Evolutionary conservation across 2,329 filamentous ascomycete species (phyloP), one percentile per base, ranked within the genome.

Genomic region (Hypoxylon sp.): DNA sequence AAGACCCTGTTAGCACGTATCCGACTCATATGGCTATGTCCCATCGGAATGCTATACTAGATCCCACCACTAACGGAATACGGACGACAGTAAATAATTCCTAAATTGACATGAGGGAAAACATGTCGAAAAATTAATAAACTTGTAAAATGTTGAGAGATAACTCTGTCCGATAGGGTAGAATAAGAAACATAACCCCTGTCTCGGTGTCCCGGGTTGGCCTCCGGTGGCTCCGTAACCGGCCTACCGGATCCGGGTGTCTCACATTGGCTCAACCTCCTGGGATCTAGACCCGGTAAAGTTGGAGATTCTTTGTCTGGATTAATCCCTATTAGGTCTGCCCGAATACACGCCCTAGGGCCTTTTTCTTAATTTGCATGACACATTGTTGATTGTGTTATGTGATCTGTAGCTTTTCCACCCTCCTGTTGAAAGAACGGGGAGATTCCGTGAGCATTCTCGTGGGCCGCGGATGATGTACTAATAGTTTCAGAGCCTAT

Each of bases 171-270:
- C 44, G 44, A 22, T 8, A 25, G n/a, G 31, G 25, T 8, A 27
- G 22, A 22, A 25, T 37, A 40, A 40, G 40, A 49, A 31, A 49
- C 27, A 25, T 13, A 27, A 11, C n/a, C 30, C 58, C 14, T 61
- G 49, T 33, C 20, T 17, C 13, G 6, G 58, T 27, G 27, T 37
- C 27, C 20, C 37, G 44, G 33, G 33, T 42, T 61, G 35, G 44
- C 37, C 30, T 50, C 14, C 56, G 14, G 33, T 59, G 10, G 13
- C 20, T 22, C 50, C 7, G 44, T 11, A 30, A n/a, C 56, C 56
- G 40, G 27, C n/a, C 31, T 44, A 42, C 46, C 56, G 56, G 56
- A 27, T 40, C 56, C 31, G 20, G 22, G 25, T 56, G 56, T 59
- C 56, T 59, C 44, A 40, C 22, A 30, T 20, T 59, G 50, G 44